Evolutionary conservation across 108 stramenopile genomes (phyloP).

Genomic region (Conticribra guillardii): DNA sequence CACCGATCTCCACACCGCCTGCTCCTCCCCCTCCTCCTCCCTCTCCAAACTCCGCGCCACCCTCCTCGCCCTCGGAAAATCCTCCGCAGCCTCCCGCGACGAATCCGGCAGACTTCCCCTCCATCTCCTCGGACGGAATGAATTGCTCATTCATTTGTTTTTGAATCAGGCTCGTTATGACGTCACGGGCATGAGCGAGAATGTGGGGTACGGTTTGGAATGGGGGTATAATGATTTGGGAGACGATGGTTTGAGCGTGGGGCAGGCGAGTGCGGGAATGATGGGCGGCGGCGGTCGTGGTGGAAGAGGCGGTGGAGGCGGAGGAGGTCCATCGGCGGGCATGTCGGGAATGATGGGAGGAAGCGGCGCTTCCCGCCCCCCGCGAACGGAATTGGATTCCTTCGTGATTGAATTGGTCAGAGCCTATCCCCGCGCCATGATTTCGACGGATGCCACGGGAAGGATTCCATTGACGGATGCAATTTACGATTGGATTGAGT

Average conservation of each 20-base stretch:
- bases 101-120: constrained; percentile 36
- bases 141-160: constrained; percentile 47
- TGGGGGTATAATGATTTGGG: background rate
- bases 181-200: background rate
- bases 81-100: constrained; percentile 20
- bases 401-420: constrained; percentile 48
- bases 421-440: constrained; percentile 37
- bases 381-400: constrained; percentile 40
- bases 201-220: background rate
- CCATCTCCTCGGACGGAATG: constrained; percentile 45
- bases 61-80: constrained; percentile 40
- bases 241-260: background rate
- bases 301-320: constrained; percentile 1
- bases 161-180: constrained; percentile 48
- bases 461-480: constrained; percentile 51
- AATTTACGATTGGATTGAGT: constrained; percentile 57
- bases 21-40: constrained; percentile 49
- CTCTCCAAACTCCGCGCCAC: constrained; percentile 56
- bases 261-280: background rate
- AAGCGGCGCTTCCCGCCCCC: constrained; percentile 20
- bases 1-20: constrained; percentile 49
- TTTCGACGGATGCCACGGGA: constrained; percentile 38
- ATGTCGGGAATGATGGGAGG: constrained; percentile 24
- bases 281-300: background rate
- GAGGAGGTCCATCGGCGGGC: constrained; percentile 1